phyloP scores from a whole-genome alignment of 176 grass and related monocot species.

The Coix lacrymajobi region DNA sequence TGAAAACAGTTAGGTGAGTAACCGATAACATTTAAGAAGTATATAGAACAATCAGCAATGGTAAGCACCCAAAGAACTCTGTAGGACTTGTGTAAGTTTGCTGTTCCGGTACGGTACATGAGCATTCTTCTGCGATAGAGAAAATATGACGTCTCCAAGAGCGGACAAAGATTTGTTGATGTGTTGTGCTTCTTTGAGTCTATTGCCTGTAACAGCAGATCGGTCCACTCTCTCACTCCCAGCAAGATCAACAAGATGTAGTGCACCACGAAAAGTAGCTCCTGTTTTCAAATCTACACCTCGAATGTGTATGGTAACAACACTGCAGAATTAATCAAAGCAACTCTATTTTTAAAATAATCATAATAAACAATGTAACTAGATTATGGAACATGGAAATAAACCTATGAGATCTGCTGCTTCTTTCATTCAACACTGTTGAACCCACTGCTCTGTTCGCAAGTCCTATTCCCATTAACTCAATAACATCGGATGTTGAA shows the following conservation, averaged over 20 bases:
- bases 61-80: slow-evolving; percentile 75
- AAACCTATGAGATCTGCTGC: slow-evolving; percentile 93
- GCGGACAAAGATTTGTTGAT: slow-evolving; percentile 88
- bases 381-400: slow-evolving; percentile 21
- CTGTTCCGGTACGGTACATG: slow-evolving; percentile 87
- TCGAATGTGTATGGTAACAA: slow-evolving; percentile 68
- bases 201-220: slow-evolving; percentile 66
- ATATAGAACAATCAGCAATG: slow-evolving; percentile 9
- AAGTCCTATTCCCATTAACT: slow-evolving; percentile 72
- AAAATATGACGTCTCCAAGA: slow-evolving; percentile 84
- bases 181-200: slow-evolving; percentile 79
- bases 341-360: slow-evolving; percentile 16
- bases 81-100: slow-evolving; percentile 83
- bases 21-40: background rate
- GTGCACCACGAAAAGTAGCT: slow-evolving; percentile 40
- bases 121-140: slow-evolving; percentile 57
- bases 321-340: slow-evolving; percentile 28
- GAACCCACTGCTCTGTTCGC: slow-evolving; percentile 64
- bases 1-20: slow-evolving; percentile 4
- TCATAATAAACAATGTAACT: background rate
- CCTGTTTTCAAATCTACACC: slow-evolving; percentile 56
- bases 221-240: slow-evolving; percentile 81
- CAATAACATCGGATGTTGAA: slow-evolving; percentile 55
- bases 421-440: slow-evolving; percentile 79
- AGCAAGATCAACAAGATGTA: slow-evolving; percentile 90